These are phyloP conservation scores for Pelargonium nanum DNA, from an alignment of 345 rosid genomes.

Conservation along the genomic window DNA sequence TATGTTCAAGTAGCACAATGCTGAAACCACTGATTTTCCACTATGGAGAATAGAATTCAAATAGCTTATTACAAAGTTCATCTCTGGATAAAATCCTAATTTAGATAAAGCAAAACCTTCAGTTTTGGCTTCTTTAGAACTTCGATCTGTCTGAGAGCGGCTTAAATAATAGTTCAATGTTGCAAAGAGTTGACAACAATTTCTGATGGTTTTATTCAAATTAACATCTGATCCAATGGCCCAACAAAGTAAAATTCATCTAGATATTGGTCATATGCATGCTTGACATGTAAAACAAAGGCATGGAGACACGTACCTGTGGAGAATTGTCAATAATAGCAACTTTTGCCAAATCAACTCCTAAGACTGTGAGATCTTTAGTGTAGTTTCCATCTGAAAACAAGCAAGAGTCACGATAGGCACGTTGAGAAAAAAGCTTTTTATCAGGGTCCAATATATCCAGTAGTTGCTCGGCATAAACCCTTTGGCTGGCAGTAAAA, in stretches of 20 bases:
- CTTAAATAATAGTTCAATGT: too few relatives aligned
- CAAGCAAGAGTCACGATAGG: constrained; percentile 17
- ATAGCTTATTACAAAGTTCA: background rate
- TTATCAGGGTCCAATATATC: constrained; percentile 18
- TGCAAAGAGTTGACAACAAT: too few relatives aligned
- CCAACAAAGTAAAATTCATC: background rate
- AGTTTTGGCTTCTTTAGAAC: background rate
- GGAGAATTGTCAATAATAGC: constrained; percentile 20
- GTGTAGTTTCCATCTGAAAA: constrained; percentile 18
- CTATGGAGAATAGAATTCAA: background rate
- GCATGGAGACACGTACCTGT: constrained; percentile 7
- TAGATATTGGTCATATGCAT: too few relatives aligned
- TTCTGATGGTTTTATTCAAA: too few relatives aligned
- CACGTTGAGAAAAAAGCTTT: constrained; percentile 21
- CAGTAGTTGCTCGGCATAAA: constrained; percentile 18
- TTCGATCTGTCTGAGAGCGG: too few relatives aligned
- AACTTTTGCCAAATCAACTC: constrained; percentile 15
- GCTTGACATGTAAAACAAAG: background rate
- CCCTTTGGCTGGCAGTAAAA: constrained; percentile 18
- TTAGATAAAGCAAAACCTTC: background rate
- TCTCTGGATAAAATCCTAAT: background rate
- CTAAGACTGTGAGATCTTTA: constrained; percentile 16
- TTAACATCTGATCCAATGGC: background rate
- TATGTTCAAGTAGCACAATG: background rate
- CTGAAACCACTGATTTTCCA: background rate